Conservation (phyloP, 768 basidiomycete species). For the Auriscalpium orientale region DNA sequence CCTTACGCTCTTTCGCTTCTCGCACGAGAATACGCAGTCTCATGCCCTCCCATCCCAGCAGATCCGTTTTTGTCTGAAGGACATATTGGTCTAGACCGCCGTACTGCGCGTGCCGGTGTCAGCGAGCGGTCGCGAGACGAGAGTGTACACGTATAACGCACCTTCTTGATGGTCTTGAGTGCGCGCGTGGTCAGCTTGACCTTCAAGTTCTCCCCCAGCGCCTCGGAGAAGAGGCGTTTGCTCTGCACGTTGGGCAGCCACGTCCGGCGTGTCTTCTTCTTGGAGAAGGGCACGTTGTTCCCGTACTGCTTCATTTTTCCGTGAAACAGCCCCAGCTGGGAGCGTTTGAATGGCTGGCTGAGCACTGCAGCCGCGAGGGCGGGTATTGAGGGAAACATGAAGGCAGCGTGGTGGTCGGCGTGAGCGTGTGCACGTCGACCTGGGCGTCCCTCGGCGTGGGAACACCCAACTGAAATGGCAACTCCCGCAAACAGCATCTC, state of each 20-base stretch:
- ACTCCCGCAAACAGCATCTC: background rate
- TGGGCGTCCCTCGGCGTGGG: background rate
- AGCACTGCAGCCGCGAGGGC: conserved; percentile 23
- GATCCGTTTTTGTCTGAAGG: conserved; percentile 30
- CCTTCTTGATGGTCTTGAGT: conserved; percentile 79
- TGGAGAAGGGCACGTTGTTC: conserved; percentile 86
- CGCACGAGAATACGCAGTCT: conserved; percentile 29
- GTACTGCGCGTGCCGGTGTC: conserved; percentile 13
- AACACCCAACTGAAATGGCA: background rate
- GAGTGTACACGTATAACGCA: conserved; percentile 20
- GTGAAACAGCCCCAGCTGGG: conserved; percentile 76
- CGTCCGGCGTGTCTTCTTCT: conserved; percentile 77
- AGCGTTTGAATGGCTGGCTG: conserved; percentile 72
- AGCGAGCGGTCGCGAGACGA: background rate
- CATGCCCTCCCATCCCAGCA: conserved; percentile 36
- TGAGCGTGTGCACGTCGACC: background rate
- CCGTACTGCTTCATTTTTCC: conserved; percentile 75
- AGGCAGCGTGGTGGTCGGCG: background rate
- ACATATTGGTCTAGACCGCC: conserved; percentile 35
- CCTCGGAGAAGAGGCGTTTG: conserved; percentile 65
- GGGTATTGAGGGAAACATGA: conserved; percentile 30
- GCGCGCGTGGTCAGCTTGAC: conserved; percentile 73
- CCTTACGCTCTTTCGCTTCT: conserved; percentile 18
- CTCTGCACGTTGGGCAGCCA: conserved; percentile 86
- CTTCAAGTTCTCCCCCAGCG: conserved; percentile 47